Evolutionary conservation across 139 green algal genomes (phyloP), one percentile per base, ranked within the genome.

Genomic region (Auxenochlorella pyrenoidosa): DNA sequence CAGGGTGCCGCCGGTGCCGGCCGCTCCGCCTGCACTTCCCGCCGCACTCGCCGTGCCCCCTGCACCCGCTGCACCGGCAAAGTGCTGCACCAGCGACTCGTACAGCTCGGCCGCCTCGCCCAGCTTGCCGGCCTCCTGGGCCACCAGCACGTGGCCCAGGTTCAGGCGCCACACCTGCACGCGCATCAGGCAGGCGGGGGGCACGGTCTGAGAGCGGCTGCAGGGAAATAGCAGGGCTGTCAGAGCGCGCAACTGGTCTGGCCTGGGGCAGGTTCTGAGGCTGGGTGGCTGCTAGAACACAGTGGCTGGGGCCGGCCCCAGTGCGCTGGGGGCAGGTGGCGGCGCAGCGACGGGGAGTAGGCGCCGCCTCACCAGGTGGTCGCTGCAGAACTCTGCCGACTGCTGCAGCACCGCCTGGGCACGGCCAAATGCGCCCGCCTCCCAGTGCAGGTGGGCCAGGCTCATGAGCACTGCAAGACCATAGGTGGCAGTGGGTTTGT

Each of bases 91-190:
- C 28, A 91, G 84, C 21, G 89, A 88, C 71, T 90, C 63, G 63
- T 91, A 91, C n/a, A 89, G 80, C 40, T 89, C 87, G 0, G 80
- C 83, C 3, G 87, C 87, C 30, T 88, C 65, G 26, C 54, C 43
- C 66, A 90, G 54, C 13, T 43, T 51, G 58, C 80, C 60, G 26
- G 41, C 71, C 95, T 93, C 83, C 92, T 97, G 94, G 91, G 97
- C 96, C 86, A 98, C 97, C 85, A 96, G 95, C 1, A 93, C 95
- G 90, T 98, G 96, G 32, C 95, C 96, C 44, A 97, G 90, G 90
- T 98, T 98, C 60, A 98, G 93, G 88, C 95, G 94, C 96, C 96
- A 98, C 38, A 91, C 54, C 54, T 63, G 54, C 54, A 63, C 15
- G 16, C 15, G 15, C 16, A 63, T 24, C 2, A 4, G 54, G 54